phyloP scores from a whole-genome alignment of 202 grass and related monocot species.

The Bolboschoenoplectus hybrid region DNA sequence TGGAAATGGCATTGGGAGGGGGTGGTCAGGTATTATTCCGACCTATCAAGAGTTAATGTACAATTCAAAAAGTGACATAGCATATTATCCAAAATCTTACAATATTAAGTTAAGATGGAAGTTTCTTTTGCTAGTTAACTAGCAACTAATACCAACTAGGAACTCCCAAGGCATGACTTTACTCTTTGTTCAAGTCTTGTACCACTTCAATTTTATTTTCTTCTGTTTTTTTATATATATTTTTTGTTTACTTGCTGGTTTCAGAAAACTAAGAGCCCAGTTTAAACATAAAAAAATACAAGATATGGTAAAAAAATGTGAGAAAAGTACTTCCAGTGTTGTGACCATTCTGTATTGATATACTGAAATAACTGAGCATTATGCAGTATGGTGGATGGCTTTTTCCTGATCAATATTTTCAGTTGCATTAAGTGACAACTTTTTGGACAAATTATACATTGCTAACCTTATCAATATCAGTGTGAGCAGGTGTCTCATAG shows the following conservation, averaged over 20 bases:
- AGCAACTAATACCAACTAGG: background rate
- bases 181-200: background rate
- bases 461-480: constrained; percentile 82
- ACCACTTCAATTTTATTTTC: constrained; percentile 17
- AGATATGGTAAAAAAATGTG: background rate
- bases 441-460: background rate
- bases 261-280: background rate
- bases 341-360: background rate
- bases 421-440: background rate
- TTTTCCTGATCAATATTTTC: background rate
- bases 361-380: background rate
- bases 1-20: constrained; percentile 68
- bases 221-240: background rate
- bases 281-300: background rate
- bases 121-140: constrained; percentile 11
- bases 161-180: background rate
- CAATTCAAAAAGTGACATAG: background rate
- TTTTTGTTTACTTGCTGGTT: background rate
- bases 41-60: constrained; percentile 50
- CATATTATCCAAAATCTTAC: constrained; percentile 20
- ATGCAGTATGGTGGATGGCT: background rate
- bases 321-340: background rate
- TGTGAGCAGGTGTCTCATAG: constrained; percentile 88
- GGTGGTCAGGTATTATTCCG: constrained; percentile 74
- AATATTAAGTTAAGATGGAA: constrained; percentile 8